Percentiles rank a stretch among this genome's conserved stretches.
These are phyloP conservation scores for Xanthoceras sorbifolium DNA, from an alignment of 345 rosid genomes.

Conservation along the genomic window DNA sequence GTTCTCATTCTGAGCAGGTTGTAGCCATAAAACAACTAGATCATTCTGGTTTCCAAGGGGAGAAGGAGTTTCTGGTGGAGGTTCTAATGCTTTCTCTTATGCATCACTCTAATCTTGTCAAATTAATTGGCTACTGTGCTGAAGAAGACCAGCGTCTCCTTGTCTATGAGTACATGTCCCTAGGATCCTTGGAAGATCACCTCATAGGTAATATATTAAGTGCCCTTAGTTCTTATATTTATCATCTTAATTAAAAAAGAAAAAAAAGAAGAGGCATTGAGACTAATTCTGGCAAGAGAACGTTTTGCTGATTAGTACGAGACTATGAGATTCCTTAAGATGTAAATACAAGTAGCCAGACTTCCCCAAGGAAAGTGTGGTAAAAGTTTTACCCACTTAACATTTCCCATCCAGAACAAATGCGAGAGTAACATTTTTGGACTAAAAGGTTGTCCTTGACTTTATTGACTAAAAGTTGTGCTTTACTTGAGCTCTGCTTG, in stretches of 20 bases:
- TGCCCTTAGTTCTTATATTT: neutral
- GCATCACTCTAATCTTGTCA: conserved; percentile 72
- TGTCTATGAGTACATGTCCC: conserved; percentile 70
- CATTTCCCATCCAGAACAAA: neutral
- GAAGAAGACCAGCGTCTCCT: conserved; percentile 78
- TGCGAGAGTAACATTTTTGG: neutral
- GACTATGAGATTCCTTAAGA: too few relatives aligned
- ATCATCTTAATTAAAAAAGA: neutral
- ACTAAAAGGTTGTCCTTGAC: neutral
- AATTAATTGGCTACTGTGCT: conserved; percentile 68
- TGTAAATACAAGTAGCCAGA: too few relatives aligned
- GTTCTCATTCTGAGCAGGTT: conserved; percentile 32
- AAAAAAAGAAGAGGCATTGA: neutral
- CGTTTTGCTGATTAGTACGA: too few relatives aligned
- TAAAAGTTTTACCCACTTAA: neutral
- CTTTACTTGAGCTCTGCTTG: neutral
- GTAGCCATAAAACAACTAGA: conserved; percentile 81
- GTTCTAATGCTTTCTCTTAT: conserved; percentile 80
- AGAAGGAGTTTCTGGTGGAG: conserved; percentile 81
- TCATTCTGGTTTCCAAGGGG: conserved; percentile 65
- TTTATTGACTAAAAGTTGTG: neutral
- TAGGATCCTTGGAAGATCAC: conserved; percentile 73
- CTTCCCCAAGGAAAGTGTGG: neutral
- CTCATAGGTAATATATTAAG: conserved; percentile 46
- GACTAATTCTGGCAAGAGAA: too few relatives aligned